Percentiles rank a stretch among this genome's conserved stretches.
Conservation (phyloP, 2,329 filamentous ascomycete species). For the Neophaeococcomyces mojaviensis region DNA sequence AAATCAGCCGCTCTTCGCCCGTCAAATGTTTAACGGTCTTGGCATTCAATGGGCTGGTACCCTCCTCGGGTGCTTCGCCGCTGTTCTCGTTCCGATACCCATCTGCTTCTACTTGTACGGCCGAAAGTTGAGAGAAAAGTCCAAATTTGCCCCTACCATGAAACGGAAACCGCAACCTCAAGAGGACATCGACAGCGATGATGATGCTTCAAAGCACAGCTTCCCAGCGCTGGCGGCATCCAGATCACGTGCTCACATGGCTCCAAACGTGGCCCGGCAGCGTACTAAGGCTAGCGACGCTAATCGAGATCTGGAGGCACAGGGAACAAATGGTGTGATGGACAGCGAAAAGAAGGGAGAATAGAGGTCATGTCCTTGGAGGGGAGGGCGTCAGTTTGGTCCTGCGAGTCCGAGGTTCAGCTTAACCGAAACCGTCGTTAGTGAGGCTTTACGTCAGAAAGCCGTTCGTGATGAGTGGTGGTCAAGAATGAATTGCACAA, state of each 20-base stretch:
- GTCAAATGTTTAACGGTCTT: conserved; percentile 49
- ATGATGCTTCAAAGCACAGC: conserved; percentile 11
- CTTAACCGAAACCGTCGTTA: not conserved
- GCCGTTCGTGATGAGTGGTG: conserved; percentile 3
- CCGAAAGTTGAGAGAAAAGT: conserved; percentile 21
- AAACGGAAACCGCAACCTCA: conserved; percentile 40
- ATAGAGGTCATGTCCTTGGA: conserved; percentile 6
- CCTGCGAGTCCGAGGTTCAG: conserved; percentile 2
- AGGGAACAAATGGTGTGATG: not conserved
- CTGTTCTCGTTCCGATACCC: conserved; percentile 32
- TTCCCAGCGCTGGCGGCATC: conserved; percentile 20
- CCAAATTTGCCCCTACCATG: conserved; percentile 33
- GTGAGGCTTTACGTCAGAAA: conserved; percentile 4
- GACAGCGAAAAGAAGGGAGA: conserved; percentile 1
- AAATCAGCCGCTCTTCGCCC: conserved; percentile 42
- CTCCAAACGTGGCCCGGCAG: not conserved
- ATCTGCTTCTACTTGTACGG: conserved; percentile 31
- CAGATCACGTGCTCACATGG: conserved; percentile 15
- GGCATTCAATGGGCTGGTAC: conserved; percentile 37
- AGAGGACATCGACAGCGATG: conserved; percentile 20
- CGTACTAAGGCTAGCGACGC: conserved; percentile 4
- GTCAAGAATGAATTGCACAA: not conserved
- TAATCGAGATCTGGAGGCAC: conserved; percentile 2
- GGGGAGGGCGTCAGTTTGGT: not conserved
- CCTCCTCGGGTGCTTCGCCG: conserved; percentile 31